A percentile compares a stretch with the other conserved stretches of the same genome.
These are phyloP conservation scores for Chamaecrista fasciculata DNA, from an alignment of 306 rosid genomes.

Conservation along the genomic window DNA sequence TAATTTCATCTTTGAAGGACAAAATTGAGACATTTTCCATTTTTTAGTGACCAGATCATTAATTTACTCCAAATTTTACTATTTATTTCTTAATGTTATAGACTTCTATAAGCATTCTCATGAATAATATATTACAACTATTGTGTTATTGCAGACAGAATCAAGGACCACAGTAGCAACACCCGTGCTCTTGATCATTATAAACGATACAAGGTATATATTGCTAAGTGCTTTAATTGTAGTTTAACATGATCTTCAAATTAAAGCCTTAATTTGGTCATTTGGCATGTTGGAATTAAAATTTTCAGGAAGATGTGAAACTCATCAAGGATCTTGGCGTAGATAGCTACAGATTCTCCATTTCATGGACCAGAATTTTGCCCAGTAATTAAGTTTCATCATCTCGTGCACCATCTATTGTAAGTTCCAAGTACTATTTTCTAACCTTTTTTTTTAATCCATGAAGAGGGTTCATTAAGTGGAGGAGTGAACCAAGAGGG, in stretches of 20 bases:
- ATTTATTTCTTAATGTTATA: no score
- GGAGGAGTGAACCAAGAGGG: constrained; percentile 24
- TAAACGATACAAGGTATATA: constrained; percentile 11
- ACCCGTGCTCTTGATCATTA: neutral
- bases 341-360: constrained; percentile 36
- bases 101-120: no score
- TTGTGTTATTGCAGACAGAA: neutral
- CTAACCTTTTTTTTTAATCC: no score
- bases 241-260: neutral
- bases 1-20: no score
- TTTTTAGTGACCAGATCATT: no score
- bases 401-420: neutral
- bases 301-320: constrained; percentile 34
- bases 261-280: neutral
- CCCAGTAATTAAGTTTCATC: constrained; percentile 24
- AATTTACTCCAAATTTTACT: no score
- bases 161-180: neutral
- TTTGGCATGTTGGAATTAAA: no score
- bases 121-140: neutral
- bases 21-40: no score
- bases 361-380: constrained; percentile 43
- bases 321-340: constrained; percentile 31
- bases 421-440: no score
- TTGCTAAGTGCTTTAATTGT: neutral
- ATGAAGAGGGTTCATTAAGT: constrained; percentile 5